A percentile compares a stretch with the other conserved stretches of the same genome.
These are phyloP conservation scores for Fusarium robinianum DNA, from an alignment of 2,329 filamentous ascomycete species.

Conservation along the genomic window DNA sequence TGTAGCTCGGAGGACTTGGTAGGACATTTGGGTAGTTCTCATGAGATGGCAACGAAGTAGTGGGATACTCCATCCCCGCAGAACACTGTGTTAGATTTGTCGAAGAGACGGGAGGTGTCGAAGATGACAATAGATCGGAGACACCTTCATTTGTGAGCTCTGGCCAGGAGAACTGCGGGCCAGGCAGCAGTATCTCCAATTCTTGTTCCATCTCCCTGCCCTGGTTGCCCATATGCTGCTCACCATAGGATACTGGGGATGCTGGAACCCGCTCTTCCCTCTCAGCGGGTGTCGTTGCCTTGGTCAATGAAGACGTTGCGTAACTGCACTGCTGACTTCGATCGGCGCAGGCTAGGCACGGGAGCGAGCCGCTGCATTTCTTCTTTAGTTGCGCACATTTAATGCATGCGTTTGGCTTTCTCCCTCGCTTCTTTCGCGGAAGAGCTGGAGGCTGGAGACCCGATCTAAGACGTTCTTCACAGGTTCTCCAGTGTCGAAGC, in stretches of 20 bases:
- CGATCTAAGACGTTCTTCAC: not conserved
- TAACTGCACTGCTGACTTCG: constrained; percentile 10
- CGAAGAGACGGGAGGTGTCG: not conserved
- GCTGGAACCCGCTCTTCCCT: not conserved
- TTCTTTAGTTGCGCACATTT: constrained; percentile 12
- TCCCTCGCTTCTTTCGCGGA: constrained; percentile 1
- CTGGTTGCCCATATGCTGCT: not conserved
- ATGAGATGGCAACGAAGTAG: not conserved
- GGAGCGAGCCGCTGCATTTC: constrained; percentile 5
- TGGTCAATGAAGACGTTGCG: not conserved
- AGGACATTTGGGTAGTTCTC: not conserved
- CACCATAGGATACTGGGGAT: not conserved
- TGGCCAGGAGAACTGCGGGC: not conserved
- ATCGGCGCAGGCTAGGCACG: constrained; percentile 9
- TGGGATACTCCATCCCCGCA: not conserved
- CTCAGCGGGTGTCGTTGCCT: not conserved
- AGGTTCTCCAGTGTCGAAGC: constrained; percentile 20
- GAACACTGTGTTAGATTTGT: not conserved
- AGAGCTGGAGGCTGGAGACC: not conserved
- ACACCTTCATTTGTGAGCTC: not conserved
- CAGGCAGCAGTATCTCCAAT: not conserved
- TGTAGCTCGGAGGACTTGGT: not conserved
- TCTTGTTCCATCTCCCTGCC: not conserved
- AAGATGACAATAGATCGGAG: not conserved
- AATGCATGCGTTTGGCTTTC: constrained; percentile 4